Evolutionary conservation across 1,284 basidiomycete species (phyloP).

Genomic region (Gastroboletus turbinatus): DNA sequence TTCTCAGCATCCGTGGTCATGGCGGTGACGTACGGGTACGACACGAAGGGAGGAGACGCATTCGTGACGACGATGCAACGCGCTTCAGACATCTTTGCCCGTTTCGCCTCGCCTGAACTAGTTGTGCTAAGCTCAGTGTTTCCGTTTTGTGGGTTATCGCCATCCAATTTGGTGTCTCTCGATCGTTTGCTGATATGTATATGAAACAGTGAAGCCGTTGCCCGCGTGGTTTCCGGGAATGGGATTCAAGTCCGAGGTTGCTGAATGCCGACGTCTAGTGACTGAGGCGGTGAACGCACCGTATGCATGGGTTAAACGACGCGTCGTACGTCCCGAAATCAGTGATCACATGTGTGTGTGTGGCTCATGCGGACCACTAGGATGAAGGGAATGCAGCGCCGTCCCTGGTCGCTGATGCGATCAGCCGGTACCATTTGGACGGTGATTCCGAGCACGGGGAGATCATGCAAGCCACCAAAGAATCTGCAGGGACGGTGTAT

Average conservation of each 20-base stretch:
- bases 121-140: conserved; percentile 3
- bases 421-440: conserved; percentile 8
- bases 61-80: conserved; percentile 15
- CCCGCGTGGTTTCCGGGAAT: conserved; percentile 17
- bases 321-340: conserved; percentile 7
- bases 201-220: conserved; percentile 4
- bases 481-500: conserved; percentile 16
- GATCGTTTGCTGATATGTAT: background rate
- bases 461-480: conserved; percentile 12
- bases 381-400: conserved; percentile 12
- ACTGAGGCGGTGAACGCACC: conserved; percentile 12
- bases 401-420: conserved; percentile 23
- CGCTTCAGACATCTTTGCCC: conserved; percentile 4
- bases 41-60: conserved; percentile 2
- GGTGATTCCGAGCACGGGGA: conserved; percentile 7
- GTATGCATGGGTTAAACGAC: conserved; percentile 14
- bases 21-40: conserved; percentile 21
- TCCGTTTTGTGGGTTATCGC: conserved; percentile 12
- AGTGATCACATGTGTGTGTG: background rate
- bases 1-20: conserved; percentile 18
- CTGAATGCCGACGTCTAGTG: conserved; percentile 10
- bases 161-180: background rate
- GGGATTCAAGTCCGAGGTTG: conserved; percentile 13
- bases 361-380: conserved; percentile 6
- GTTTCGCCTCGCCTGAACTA: background rate